Evolutionary conservation across 352 stramenopile genomes (phyloP).

Genomic region (Phytophthora cryptogea): DNA sequence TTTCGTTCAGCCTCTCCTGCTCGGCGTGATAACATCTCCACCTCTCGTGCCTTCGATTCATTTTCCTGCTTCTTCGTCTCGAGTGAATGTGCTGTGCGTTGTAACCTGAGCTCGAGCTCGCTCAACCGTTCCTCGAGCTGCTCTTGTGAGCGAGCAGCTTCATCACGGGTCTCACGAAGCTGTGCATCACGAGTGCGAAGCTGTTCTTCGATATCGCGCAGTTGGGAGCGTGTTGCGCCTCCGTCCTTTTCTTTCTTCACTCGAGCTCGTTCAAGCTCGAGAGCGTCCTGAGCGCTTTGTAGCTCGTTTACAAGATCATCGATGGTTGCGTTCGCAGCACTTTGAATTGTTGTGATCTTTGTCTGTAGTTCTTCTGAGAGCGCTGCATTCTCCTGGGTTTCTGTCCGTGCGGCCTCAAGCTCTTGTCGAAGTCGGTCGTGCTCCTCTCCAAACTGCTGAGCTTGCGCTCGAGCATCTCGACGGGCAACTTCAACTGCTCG

Average conservation of each 20-base stretch:
- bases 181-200: conserved; percentile 32
- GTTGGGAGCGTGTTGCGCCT: conserved; percentile 34
- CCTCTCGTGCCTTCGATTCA: conserved; percentile 57
- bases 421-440: conserved; percentile 52
- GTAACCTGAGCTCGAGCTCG: conserved; percentile 27
- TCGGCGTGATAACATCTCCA: conserved; percentile 51
- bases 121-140: conserved; percentile 27
- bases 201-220: conserved; percentile 54
- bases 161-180: conserved; percentile 27
- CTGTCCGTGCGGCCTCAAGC: conserved; percentile 44
- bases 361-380: conserved; percentile 62
- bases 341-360: conserved; percentile 76
- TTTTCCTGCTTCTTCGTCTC: conserved; percentile 70
- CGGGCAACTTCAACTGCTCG: conserved; percentile 68
- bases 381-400: conserved; percentile 43
- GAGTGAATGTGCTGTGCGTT: conserved; percentile 33
- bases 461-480: conserved; percentile 50
- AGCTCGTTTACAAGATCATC: conserved; percentile 72
- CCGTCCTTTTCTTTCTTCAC: conserved; percentile 52
- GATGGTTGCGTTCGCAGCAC: conserved; percentile 76
- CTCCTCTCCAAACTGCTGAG: conserved; percentile 47
- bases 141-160: conserved; percentile 26
- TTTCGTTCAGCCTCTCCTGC: conserved; percentile 66
- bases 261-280: conserved; percentile 56
- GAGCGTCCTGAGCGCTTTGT: conserved; percentile 58